Evolutionary conservation across 805 yeast species (phyloP).

Genomic region (Grigorovia yakushimaensis): DNA sequence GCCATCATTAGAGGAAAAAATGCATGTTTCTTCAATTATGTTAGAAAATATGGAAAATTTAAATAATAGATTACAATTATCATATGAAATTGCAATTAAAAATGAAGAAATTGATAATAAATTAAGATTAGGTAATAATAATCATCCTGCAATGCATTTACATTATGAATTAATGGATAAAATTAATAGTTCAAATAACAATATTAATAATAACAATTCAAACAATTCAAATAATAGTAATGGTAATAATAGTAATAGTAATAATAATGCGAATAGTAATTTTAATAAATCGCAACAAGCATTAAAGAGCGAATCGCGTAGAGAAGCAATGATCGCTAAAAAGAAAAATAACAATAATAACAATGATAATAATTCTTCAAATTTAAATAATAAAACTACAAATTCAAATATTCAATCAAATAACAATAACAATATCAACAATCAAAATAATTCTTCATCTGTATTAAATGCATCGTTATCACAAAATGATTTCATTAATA

Average conservation of each 20-base stretch:
- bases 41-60: conserved; percentile 65
- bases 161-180: conserved; percentile 30
- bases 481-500: too few relatives aligned
- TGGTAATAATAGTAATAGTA: background rate
- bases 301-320: conserved; percentile 71
- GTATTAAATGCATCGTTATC: too few relatives aligned
- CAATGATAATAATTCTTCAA: too few relatives aligned
- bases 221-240: too few relatives aligned
- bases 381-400: background rate
- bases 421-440: too few relatives aligned
- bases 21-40: conserved; percentile 93
- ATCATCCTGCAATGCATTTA: conserved; percentile 78
- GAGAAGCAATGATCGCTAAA: conserved; percentile 89
- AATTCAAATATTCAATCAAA: background rate
- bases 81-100: conserved; percentile 60
- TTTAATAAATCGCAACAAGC: conserved; percentile 50
- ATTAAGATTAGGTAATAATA: conserved; percentile 65
- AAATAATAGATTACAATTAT: conserved; percentile 65
- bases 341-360: conserved; percentile 10
- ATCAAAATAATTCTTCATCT: too few relatives aligned
- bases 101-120: conserved; percentile 71
- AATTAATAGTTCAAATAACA: conserved; percentile 10
- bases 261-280: background rate
- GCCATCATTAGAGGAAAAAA: conserved; percentile 91
- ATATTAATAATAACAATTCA: conserved; percentile 2